Conservation (phyloP, 441 rosid species). For the Adansonia gregorii region DNA sequence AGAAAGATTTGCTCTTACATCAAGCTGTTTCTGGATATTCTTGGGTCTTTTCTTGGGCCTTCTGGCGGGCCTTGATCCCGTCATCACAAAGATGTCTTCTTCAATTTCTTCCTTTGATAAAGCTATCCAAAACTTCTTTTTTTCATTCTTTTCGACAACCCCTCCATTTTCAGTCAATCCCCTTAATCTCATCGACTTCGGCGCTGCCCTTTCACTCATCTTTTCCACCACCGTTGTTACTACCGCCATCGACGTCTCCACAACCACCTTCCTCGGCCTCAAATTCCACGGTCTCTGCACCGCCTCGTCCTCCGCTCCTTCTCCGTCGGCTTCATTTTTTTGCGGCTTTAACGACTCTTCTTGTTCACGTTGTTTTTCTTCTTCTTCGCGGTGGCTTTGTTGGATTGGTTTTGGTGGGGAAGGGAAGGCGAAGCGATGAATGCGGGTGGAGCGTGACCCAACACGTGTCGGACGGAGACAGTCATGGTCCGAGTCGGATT, state of each 20-base stretch:
- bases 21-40: constrained; percentile 71
- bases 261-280: constrained; percentile 64
- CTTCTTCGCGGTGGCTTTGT: constrained; percentile 27
- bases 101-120: constrained; percentile 84
- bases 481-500: constrained; percentile 34
- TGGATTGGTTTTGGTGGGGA: constrained; percentile 27
- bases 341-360: not conserved
- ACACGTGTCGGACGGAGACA: constrained; percentile 42
- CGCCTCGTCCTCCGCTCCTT: constrained; percentile 48
- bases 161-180: constrained; percentile 53
- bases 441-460: constrained; percentile 68
- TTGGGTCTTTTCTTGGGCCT: constrained; percentile 76
- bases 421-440: constrained; percentile 50
- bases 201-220: constrained; percentile 35
- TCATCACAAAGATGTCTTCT: constrained; percentile 79
- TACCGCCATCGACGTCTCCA: constrained; percentile 27
- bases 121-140: constrained; percentile 72
- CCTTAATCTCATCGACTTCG: constrained; percentile 69
- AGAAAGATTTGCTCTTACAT: constrained; percentile 47
- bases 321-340: constrained; percentile 36
- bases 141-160: constrained; percentile 60
- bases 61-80: constrained; percentile 77
- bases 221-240: constrained; percentile 27
- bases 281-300: constrained; percentile 77
- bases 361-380: constrained; percentile 11